Percentiles rank a stretch among this genome's conserved stretches.
Conservation (phyloP, 176 grass and related monocot species). For the Eleusine coracana region DNA sequence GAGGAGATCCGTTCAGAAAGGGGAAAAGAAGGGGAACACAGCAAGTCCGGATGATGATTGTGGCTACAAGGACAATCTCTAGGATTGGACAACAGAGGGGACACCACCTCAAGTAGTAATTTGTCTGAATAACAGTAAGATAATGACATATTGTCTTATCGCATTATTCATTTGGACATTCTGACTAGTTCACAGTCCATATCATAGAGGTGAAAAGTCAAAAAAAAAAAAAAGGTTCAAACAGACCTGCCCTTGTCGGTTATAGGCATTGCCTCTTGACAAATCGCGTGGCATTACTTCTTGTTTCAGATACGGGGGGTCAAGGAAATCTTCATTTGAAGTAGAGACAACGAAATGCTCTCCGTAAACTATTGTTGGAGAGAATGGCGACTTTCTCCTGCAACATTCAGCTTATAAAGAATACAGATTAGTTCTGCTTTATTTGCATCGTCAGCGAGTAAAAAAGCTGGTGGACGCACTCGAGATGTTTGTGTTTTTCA, state of each 20-base stretch:
- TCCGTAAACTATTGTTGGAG: not conserved
- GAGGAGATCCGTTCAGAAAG: too few species aligned
- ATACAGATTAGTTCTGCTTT: not conserved
- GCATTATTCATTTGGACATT: not conserved
- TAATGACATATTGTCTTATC: not conserved
- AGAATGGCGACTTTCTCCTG: not conserved
- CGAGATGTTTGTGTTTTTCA: conserved; percentile 4
- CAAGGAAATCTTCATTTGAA: conserved; percentile 11
- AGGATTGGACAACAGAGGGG: not conserved
- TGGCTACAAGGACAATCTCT: not conserved
- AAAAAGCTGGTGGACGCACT: not conserved
- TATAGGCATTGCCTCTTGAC: not conserved
- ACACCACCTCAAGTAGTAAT: not conserved
- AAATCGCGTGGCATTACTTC: not conserved
- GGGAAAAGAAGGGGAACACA: not conserved
- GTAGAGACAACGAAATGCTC: conserved; percentile 13
- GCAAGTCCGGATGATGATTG: not conserved
- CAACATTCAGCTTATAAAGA: not conserved
- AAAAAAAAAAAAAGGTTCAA: not conserved
- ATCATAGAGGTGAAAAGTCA: not conserved
- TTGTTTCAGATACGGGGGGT: not conserved
- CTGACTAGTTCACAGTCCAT: not conserved
- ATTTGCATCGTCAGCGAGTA: not conserved
- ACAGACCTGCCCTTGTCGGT: not conserved
- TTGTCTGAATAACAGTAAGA: not conserved